phyloP scores from a whole-genome alignment of 2,329 filamentous ascomycete species.

The Trichoderma gracile region DNA sequence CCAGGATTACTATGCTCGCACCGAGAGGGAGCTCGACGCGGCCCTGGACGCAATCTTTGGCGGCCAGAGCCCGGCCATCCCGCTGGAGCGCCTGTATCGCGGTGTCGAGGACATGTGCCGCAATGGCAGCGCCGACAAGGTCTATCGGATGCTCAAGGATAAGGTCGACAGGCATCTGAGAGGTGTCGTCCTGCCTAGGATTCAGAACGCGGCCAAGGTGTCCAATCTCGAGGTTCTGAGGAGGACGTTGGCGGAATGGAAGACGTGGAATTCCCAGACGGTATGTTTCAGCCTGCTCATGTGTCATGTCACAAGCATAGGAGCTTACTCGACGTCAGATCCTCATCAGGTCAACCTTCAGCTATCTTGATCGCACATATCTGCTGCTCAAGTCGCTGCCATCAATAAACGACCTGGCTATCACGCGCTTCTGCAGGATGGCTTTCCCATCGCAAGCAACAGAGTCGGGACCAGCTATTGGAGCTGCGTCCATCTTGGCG shows the following conservation, averaged over 20 bases:
- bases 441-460: conserved; percentile 41
- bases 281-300: conserved; percentile 44
- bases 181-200: conserved; percentile 55
- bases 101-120: conserved; percentile 91
- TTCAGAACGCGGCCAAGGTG: conserved; percentile 51
- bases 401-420: conserved; percentile 79
- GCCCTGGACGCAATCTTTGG: conserved; percentile 75
- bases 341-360: conserved; percentile 84
- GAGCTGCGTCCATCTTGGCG: conserved; percentile 45
- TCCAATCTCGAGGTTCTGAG: conserved; percentile 66
- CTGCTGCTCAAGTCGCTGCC: conserved; percentile 69
- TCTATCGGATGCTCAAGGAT: conserved; percentile 66
- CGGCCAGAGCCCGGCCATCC: conserved; percentile 61
- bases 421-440: conserved; percentile 70
- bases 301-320: background rate
- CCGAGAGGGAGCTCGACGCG: conserved; percentile 70
- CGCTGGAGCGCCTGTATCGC: conserved; percentile 86
- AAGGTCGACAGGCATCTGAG: conserved; percentile 70
- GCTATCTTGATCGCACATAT: conserved; percentile 89
- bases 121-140: conserved; percentile 66
- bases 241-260: conserved; percentile 63
- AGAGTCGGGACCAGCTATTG: conserved; percentile 30
- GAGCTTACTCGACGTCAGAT: conserved; percentile 48
- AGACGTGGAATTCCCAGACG: conserved; percentile 74
- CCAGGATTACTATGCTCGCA: conserved; percentile 75